These are phyloP conservation scores for Brachypodium distachyon DNA, from an alignment of 202 grass and related monocot genomes.

Conservation along the genomic window DNA sequence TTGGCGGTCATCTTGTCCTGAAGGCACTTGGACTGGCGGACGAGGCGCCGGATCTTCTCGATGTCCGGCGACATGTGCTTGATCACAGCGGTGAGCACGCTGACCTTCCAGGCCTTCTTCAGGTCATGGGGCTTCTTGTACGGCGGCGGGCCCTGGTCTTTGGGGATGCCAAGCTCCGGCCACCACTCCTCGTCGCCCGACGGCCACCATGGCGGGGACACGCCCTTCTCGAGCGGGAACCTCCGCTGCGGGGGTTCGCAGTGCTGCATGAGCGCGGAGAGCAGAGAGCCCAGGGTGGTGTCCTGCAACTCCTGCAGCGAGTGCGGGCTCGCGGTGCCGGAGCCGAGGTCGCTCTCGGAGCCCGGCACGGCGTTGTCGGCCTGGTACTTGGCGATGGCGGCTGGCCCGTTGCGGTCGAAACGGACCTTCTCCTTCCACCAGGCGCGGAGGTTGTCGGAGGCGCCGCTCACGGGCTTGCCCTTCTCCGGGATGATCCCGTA, in stretches of 20 bases:
- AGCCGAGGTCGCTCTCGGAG: conserved; percentile 33
- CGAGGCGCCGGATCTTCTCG: conserved; percentile 85
- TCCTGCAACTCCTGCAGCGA: conserved; percentile 92
- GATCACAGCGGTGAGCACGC: conserved; percentile 92
- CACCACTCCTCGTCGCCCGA: conserved; percentile 82
- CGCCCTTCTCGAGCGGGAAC: conserved; percentile 86
- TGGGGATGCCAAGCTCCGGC: conserved; percentile 52
- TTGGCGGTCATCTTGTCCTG: conserved; percentile 99
- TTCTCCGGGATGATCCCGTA: conserved; percentile 98
- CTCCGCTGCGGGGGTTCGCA: conserved; percentile 89
- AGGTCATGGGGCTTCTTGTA: conserved; percentile 99
- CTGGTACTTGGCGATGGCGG: conserved; percentile 88
- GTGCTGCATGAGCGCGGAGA: conserved; percentile 98
- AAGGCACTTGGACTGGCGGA: conserved; percentile 90
- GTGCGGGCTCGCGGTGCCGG: conserved; percentile 41
- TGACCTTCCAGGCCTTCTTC: conserved; percentile 97
- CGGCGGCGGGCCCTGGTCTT: conserved; percentile 66
- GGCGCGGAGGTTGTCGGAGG: conserved; percentile 82
- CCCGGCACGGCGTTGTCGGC: conserved; percentile 64
- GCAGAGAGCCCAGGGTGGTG: conserved; percentile 83
- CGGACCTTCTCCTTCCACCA: conserved; percentile 99
- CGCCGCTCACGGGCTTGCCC: conserved; percentile 93
- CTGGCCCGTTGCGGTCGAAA: conserved; percentile 88
- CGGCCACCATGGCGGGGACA: conserved; percentile 95
- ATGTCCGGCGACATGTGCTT: conserved; percentile 97